Evolutionary conservation across 2,329 filamentous ascomycete genomes (phyloP).

Genomic region (Trichoderma sp.): DNA sequence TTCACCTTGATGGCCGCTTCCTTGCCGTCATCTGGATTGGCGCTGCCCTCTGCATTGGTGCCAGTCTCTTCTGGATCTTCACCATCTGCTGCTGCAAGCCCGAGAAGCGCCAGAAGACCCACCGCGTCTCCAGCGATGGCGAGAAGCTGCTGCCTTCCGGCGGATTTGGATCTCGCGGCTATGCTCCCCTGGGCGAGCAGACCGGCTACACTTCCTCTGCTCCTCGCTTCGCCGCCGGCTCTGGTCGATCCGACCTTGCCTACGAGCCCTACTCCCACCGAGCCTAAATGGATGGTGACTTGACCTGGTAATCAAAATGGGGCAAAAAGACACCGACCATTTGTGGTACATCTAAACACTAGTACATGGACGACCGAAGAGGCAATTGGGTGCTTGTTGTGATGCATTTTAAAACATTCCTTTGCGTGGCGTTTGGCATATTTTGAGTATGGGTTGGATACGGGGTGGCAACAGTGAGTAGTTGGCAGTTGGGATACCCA

Average conservation of each 20-base stretch:
- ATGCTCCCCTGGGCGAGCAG: slow-evolving; percentile 37
- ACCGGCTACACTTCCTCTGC: slow-evolving; percentile 37
- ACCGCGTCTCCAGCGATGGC: slow-evolving; percentile 36
- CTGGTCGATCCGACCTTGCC: slow-evolving; percentile 48
- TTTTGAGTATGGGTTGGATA: neutral
- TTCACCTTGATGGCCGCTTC: slow-evolving; percentile 64
- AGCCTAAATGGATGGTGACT: slow-evolving; percentile 37
- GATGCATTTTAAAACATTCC: slow-evolving; percentile 7
- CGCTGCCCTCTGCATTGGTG: slow-evolving; percentile 70
- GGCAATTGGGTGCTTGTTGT: neutral
- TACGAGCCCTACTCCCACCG: slow-evolving; percentile 64
- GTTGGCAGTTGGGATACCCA: slow-evolving; percentile 18
- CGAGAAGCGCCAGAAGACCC: slow-evolving; percentile 34
- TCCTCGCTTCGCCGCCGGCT: slow-evolving; percentile 38
- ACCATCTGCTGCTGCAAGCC: slow-evolving; percentile 86
- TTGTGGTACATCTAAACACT: neutral
- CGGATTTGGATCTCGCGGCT: slow-evolving; percentile 28
- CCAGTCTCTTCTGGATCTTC: slow-evolving; percentile 86
- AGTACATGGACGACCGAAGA: neutral
- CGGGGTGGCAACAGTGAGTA: slow-evolving; percentile 1
- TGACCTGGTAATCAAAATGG: neutral
- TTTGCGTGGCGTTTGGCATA: slow-evolving; percentile 19
- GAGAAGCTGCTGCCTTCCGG: slow-evolving; percentile 52
- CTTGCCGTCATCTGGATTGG: slow-evolving; percentile 75
- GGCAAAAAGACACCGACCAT: neutral